Conservation (phyloP, 1,284 basidiomycete genomes). For the Heterobasidion parviporum region DNA sequence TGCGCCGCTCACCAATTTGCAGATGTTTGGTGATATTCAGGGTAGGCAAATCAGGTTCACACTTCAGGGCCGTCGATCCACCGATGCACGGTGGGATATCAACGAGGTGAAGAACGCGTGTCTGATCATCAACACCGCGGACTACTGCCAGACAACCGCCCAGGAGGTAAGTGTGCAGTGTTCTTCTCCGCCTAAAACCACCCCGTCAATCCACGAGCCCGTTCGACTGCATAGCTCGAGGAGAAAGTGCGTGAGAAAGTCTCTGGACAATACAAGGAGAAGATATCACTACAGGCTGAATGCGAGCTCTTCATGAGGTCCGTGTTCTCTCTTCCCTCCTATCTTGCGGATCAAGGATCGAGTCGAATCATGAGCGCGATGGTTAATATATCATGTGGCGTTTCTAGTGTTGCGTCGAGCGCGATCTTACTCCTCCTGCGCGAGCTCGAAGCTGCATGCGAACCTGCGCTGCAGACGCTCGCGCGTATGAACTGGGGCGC, state of each 20-base stretch:
- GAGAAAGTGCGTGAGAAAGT: slow-evolving; percentile 86
- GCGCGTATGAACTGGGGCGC: slow-evolving; percentile 71
- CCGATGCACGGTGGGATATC: slow-evolving; percentile 69
- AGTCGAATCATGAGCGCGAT: neutral
- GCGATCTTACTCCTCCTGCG: slow-evolving; percentile 72
- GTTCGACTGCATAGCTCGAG: slow-evolving; percentile 57
- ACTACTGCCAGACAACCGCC: slow-evolving; percentile 93
- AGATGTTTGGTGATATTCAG: neutral
- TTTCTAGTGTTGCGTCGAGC: slow-evolving; percentile 66
- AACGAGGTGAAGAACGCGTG: slow-evolving; percentile 76
- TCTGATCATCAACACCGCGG: slow-evolving; percentile 91
- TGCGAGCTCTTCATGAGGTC: slow-evolving; percentile 85
- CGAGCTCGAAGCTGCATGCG: slow-evolving; percentile 77
- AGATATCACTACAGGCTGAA: slow-evolving; percentile 79
- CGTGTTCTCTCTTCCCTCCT: neutral
- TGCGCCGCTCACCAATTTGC: slow-evolving; percentile 35
- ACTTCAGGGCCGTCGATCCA: slow-evolving; percentile 51
- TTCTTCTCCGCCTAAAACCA: neutral
- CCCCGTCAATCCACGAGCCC: neutral
- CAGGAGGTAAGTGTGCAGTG: slow-evolving; percentile 48
- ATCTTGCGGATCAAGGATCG: neutral
- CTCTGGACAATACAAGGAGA: slow-evolving; percentile 65
- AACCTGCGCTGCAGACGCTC: slow-evolving; percentile 69
- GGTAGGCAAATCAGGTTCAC: slow-evolving; percentile 23
- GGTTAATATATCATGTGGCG: slow-evolving; percentile 5